phyloP scores from a whole-genome alignment of 345 rosid genomes.

The Turnera subulata region DNA sequence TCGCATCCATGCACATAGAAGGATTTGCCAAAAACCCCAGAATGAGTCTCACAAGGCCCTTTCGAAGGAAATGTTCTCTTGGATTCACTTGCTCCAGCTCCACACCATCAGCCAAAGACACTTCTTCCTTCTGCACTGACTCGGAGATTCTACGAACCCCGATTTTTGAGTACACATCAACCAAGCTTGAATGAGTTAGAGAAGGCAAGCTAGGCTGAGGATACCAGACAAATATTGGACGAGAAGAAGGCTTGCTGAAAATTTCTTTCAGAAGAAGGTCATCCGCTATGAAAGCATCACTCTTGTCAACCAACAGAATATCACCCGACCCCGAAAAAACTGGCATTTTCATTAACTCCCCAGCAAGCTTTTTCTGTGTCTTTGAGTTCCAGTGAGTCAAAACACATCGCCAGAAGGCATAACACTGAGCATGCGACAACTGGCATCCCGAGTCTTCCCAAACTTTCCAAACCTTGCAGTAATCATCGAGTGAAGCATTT shows the following conservation, averaged over 20 bases:
- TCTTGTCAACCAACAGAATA: constrained; percentile 32
- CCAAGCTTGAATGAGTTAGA: constrained; percentile 37
- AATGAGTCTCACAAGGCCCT: constrained; percentile 44
- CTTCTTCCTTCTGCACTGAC: constrained; percentile 37
- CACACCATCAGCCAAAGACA: constrained; percentile 16
- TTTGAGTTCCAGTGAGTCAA: constrained; percentile 14
- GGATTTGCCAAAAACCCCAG: constrained; percentile 59
- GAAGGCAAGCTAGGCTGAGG: constrained; percentile 47
- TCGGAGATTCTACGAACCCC: constrained; percentile 61
- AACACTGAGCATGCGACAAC: constrained; percentile 44
- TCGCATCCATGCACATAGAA: constrained; percentile 37
- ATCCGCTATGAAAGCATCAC: constrained; percentile 62
- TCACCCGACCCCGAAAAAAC: constrained; percentile 33
- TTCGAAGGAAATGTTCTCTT: constrained; percentile 25
- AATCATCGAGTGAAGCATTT: constrained; percentile 48
- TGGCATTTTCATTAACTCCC: constrained; percentile 43
- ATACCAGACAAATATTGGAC: constrained; percentile 59
- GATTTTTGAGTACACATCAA: constrained; percentile 41
- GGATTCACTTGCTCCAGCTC: constrained; percentile 23
- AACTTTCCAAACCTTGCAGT: constrained; percentile 57
- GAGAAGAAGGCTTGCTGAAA: constrained; percentile 26
- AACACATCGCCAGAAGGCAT: constrained; percentile 60
- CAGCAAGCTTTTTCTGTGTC: constrained; percentile 27
- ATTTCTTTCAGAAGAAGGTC: constrained; percentile 58
- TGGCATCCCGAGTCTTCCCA: constrained; percentile 42